Conservation (phyloP, 345 rosid species). For the Brassica rapa region DNA sequence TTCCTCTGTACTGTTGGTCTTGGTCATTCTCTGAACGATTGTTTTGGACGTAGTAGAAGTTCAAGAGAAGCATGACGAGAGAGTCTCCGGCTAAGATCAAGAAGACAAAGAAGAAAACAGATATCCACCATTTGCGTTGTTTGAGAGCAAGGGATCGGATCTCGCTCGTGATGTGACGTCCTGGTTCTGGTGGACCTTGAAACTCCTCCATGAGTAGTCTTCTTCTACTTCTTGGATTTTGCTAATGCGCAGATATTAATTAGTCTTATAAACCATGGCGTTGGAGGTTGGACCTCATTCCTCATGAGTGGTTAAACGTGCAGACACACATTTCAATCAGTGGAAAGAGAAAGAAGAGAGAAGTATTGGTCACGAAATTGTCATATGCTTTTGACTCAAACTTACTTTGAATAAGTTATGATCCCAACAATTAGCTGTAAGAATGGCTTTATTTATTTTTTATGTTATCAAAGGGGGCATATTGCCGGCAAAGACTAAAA, state of each 20-base stretch:
- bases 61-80: slow-evolving; percentile 33
- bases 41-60: slow-evolving; percentile 38
- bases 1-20: slow-evolving; percentile 34
- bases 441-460: neutral
- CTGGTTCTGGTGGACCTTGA: slow-evolving; percentile 18
- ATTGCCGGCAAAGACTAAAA: slow-evolving; percentile 18
- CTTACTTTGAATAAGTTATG: slow-evolving; percentile 15
- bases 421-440: neutral
- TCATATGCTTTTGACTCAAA: slow-evolving; percentile 33
- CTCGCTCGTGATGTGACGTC: slow-evolving; percentile 11
- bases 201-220: slow-evolving; percentile 33
- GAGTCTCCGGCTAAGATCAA: slow-evolving; percentile 35
- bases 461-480: slow-evolving; percentile 31
- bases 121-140: slow-evolving; percentile 39
- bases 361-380: slow-evolving; percentile 26
- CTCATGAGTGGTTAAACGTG: slow-evolving; percentile 32
- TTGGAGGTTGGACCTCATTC: slow-evolving; percentile 22
- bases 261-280: slow-evolving; percentile 1
- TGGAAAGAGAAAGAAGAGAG: slow-evolving; percentile 18
- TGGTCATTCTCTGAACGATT: slow-evolving; percentile 25
- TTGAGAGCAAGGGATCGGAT: slow-evolving; percentile 9
- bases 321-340: slow-evolving; percentile 28
- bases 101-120: slow-evolving; percentile 33
- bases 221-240: neutral
- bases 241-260: neutral